Conservation (phyloP, 331 rosid species). For the Rosa hybrid region DNA sequence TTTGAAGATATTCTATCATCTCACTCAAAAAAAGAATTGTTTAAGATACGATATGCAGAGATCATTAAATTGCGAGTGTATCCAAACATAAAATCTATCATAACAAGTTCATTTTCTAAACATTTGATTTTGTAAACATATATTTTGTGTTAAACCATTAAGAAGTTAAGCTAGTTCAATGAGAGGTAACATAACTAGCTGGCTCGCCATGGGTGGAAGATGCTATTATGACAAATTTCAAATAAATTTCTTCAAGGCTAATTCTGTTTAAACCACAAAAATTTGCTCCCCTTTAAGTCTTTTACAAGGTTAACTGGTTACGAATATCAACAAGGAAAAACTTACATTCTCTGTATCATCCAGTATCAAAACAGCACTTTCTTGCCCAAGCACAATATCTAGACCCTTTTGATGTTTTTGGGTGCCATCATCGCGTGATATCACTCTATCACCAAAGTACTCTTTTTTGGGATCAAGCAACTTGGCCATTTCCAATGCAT, state of each 20-base stretch:
- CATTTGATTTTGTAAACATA: not conserved
- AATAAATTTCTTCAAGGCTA: not conserved
- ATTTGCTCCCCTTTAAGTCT: not conserved
- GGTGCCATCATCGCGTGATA: conserved; percentile 88
- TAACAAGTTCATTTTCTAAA: not conserved
- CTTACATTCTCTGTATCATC: conserved; percentile 89
- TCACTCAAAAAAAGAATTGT: not conserved
- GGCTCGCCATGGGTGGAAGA: not conserved
- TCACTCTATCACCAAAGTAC: conserved; percentile 69
- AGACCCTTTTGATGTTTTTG: conserved; percentile 80
- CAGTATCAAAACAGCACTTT: conserved; percentile 74
- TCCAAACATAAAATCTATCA: not conserved
- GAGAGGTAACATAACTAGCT: not conserved
- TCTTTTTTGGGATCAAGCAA: conserved; percentile 73
- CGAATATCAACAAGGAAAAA: not conserved
- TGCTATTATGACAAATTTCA: not conserved
- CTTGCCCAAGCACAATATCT: conserved; percentile 79
- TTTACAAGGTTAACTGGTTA: not conserved
- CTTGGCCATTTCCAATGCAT: conserved; percentile 81
- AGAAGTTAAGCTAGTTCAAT: not conserved
- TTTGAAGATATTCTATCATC: not conserved
- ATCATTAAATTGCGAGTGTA: not conserved
- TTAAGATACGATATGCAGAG: not conserved
- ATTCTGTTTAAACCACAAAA: not conserved
- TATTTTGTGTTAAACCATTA: not conserved